These are phyloP conservation scores for Cordyceps militaris DNA, from an alignment of 2,329 filamentous ascomycete species.

Conservation along the genomic window DNA sequence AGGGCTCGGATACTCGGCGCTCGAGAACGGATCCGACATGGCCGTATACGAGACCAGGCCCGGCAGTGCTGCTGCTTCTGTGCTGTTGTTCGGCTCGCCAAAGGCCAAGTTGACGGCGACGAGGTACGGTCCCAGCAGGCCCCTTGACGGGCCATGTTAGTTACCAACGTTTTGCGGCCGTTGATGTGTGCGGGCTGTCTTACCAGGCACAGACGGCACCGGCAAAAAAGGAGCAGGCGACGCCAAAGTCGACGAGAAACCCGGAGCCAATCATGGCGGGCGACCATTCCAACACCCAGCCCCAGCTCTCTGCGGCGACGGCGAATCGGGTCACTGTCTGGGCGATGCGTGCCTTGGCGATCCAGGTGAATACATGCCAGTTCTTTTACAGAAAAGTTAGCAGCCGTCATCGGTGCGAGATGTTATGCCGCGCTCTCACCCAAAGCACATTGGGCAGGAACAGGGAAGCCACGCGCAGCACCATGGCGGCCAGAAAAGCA, in stretches of 20 bases:
- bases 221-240: slow-evolving; percentile 4
- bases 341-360: not conserved
- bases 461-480: slow-evolving; percentile 4
- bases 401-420: not conserved
- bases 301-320: slow-evolving; percentile 11
- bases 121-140: slow-evolving; percentile 1
- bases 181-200: not conserved
- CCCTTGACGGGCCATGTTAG: not conserved
- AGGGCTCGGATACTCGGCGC: slow-evolving; percentile 5
- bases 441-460: slow-evolving; percentile 8
- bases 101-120: not conserved
- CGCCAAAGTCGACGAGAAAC: slow-evolving; percentile 5
- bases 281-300: slow-evolving; percentile 12
- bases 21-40: not conserved
- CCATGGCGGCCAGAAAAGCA: slow-evolving; percentile 11
- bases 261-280: slow-evolving; percentile 10
- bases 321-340: not conserved
- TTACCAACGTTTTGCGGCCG: not conserved
- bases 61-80: not conserved
- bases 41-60: not conserved
- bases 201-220: slow-evolving; percentile 4
- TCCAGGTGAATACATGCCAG: slow-evolving; percentile 11
- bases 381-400: not conserved
- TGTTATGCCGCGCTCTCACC: not conserved
- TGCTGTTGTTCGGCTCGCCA: not conserved